Evolutionary conservation across 1,284 basidiomycete species (phyloP).

Genomic region (Athelia psychrophila): DNA sequence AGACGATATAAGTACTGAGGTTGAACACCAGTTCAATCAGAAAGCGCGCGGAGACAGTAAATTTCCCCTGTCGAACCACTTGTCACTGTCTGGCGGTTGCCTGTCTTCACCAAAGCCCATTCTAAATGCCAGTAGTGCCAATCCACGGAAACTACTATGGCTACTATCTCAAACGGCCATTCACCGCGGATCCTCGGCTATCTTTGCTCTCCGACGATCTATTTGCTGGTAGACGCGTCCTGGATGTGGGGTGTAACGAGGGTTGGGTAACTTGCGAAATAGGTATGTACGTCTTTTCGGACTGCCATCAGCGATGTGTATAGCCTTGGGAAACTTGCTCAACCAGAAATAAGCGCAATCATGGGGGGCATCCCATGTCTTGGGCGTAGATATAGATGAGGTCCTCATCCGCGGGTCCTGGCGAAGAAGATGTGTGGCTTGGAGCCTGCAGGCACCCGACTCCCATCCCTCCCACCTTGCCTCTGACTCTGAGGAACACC

Average conservation of each 20-base stretch:
- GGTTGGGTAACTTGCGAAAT: slow-evolving; percentile 81
- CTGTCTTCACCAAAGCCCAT: too few relatives aligned
- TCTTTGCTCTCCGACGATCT: slow-evolving; percentile 50
- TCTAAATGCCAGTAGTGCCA: slow-evolving; percentile 27
- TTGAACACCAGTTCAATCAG: too few relatives aligned
- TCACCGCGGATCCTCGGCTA: slow-evolving; percentile 56
- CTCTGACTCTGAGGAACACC: slow-evolving; percentile 1
- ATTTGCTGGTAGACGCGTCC: slow-evolving; percentile 54
- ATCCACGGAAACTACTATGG: slow-evolving; percentile 68
- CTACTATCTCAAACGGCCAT: slow-evolving; percentile 72
- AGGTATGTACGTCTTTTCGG: slow-evolving; percentile 44
- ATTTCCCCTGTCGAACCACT: too few relatives aligned
- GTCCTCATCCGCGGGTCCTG: slow-evolving; percentile 68
- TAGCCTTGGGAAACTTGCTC: too few relatives aligned
- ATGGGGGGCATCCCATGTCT: slow-evolving; percentile 55
- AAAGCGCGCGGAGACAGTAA: too few relatives aligned
- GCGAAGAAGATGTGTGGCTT: slow-evolving; percentile 61
- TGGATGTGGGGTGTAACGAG: slow-evolving; percentile 84
- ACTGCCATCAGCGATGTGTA: too few relatives aligned
- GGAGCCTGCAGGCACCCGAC: slow-evolving; percentile 59
- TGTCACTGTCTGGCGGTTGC: too few relatives aligned
- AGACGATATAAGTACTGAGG: too few relatives aligned
- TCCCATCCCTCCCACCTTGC: too few relatives aligned
- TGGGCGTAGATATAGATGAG: slow-evolving; percentile 82
- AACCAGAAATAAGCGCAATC: slow-evolving; percentile 50